Conservation (phyloP, 169 alveolate species). For the Fabrea salina region DNA sequence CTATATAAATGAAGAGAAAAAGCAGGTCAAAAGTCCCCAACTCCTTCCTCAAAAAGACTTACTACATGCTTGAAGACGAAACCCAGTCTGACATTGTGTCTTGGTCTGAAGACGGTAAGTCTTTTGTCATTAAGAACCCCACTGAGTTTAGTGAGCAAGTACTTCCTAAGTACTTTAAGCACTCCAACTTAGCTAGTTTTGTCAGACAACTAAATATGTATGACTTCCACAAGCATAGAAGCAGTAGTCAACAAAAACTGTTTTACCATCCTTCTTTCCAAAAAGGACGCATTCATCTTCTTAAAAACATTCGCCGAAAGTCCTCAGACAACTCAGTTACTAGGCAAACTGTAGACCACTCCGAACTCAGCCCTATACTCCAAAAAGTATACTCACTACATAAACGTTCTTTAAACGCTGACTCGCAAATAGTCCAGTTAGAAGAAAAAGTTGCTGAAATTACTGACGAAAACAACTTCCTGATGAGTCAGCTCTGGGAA, state of each 20-base stretch:
- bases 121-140: background rate
- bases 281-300: background rate
- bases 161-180: background rate
- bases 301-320: constrained; percentile 12
- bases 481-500: constrained; percentile 10
- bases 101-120: background rate
- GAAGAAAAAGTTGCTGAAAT: constrained; percentile 30
- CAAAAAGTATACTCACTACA: background rate
- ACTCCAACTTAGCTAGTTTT: background rate
- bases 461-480: background rate
- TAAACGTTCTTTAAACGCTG: background rate
- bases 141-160: background rate
- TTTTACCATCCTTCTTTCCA: constrained; percentile 24
- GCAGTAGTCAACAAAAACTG: background rate
- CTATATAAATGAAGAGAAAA: too few relatives aligned
- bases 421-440: background rate
- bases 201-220: background rate
- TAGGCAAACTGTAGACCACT: background rate
- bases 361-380: constrained; percentile 18
- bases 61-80: background rate
- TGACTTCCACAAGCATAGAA: constrained; percentile 6
- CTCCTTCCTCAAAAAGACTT: background rate
- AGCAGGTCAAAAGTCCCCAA: too few relatives aligned
- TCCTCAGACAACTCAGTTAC: background rate
- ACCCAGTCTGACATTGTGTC: background rate